Percentiles rank a stretch among this genome's conserved stretches.
phyloP scores from a whole-genome alignment of 2,329 filamentous ascomycete species.

The Colletotrichum liaoningense region DNA sequence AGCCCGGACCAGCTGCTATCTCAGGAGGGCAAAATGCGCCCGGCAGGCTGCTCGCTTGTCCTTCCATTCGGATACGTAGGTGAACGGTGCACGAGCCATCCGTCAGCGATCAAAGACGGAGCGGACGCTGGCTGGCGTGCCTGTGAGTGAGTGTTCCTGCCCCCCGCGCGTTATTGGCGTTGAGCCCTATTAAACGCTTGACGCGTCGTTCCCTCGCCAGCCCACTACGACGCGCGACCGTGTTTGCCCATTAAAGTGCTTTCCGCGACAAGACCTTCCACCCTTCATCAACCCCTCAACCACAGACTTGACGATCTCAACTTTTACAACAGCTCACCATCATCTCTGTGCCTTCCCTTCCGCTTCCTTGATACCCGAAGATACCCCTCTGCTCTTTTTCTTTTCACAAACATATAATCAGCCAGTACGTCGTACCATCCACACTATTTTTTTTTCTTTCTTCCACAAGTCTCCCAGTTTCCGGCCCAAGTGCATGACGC shows the following conservation, averaged over 20 bases:
- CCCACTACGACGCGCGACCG: conserved; percentile 40
- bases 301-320: conserved; percentile 13
- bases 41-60: neutral
- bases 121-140: neutral
- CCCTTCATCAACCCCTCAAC: conserved; percentile 24
- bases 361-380: conserved; percentile 16
- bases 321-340: conserved; percentile 4
- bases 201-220: conserved; percentile 44
- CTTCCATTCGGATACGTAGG: neutral
- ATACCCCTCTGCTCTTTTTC: conserved; percentile 26
- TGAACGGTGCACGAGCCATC: conserved; percentile 23
- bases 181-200: conserved; percentile 36
- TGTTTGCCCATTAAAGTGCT: conserved; percentile 48
- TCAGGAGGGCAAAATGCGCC: conserved; percentile 12
- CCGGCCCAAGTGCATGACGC: conserved; percentile 46
- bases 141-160: neutral
- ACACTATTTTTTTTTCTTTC: neutral
- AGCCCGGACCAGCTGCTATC: conserved; percentile 31
- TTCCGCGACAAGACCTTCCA: conserved; percentile 37
- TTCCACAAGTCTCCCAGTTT: neutral
- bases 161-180: conserved; percentile 46
- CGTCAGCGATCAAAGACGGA: neutral
- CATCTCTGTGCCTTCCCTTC: conserved; percentile 2
- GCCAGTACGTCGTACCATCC: conserved; percentile 18
- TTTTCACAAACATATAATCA: conserved; percentile 8